Conservation (phyloP, 2,329 filamentous ascomycete species). For the Arthrobotrys entomopaga region DNA sequence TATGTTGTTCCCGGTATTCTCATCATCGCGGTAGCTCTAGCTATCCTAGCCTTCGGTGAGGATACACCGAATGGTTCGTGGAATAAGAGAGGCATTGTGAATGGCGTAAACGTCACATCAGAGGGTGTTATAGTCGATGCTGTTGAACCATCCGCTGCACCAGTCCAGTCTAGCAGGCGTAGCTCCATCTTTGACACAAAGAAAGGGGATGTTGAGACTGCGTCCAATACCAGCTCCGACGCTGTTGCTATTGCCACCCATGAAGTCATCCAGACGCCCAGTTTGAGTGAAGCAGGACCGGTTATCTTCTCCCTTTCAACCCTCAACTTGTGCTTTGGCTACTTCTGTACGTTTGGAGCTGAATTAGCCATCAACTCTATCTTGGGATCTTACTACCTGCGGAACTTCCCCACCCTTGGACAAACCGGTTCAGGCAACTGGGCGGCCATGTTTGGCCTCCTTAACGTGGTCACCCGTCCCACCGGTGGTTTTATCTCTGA, state of each 20-base stretch:
- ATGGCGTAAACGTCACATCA: constrained; percentile 61
- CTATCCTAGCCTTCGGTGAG: constrained; percentile 77
- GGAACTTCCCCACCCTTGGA: constrained; percentile 69
- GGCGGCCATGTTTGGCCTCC: constrained; percentile 68
- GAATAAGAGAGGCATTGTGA: constrained; percentile 72
- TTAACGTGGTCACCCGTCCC: constrained; percentile 66
- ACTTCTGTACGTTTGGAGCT: constrained; percentile 72
- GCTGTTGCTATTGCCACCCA: constrained; percentile 58
- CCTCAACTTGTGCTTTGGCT: constrained; percentile 68
- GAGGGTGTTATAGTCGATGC: constrained; percentile 62
- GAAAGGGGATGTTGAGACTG: constrained; percentile 62
- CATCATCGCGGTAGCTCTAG: constrained; percentile 73
- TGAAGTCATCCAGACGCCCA: constrained; percentile 69
- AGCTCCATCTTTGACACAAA: constrained; percentile 60
- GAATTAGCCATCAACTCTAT: constrained; percentile 73
- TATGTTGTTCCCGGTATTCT: constrained; percentile 86
- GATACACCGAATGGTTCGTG: constrained; percentile 86
- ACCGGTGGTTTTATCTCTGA: constrained; percentile 68
- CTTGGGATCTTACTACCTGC: constrained; percentile 70
- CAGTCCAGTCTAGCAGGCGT: constrained; percentile 17
- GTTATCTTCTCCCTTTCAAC: constrained; percentile 69
- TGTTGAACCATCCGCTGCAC: constrained; percentile 16
- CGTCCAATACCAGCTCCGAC: constrained; percentile 61
- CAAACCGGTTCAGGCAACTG: constrained; percentile 70
- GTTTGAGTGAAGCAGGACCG: constrained; percentile 64